A percentile compares a stretch with the other conserved stretches of the same genome.
phyloP scores from a whole-genome alignment of 768 basidiomycete genomes.

The Pleurotus djamor region DNA sequence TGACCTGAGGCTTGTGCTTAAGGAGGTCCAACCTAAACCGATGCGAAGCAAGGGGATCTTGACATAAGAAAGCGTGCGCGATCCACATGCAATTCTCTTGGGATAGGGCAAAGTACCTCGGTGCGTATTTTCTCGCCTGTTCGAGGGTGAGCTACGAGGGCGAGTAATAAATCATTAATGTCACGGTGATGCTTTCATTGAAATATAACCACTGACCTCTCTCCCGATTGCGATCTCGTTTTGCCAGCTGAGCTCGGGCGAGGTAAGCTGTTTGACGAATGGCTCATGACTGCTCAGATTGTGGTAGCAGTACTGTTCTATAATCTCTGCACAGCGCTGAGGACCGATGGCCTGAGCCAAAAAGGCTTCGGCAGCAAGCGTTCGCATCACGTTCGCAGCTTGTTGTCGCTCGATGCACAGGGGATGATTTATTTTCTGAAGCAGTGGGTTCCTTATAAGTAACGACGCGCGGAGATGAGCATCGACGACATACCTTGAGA shows the following conservation, averaged over 20 bases:
- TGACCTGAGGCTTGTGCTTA: conserved; percentile 18
- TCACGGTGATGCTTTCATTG: background rate
- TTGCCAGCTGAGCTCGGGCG: conserved; percentile 23
- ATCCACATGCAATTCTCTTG: conserved; percentile 21
- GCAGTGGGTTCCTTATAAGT: background rate
- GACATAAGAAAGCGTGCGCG: conserved; percentile 15
- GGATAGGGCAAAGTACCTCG: conserved; percentile 23
- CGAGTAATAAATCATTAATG: background rate
- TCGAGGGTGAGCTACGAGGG: conserved; percentile 11
- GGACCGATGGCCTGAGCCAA: conserved; percentile 17
- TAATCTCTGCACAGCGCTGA: conserved; percentile 18
- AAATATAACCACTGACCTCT: conserved; percentile 5
- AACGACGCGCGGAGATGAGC: background rate
- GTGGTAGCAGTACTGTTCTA: conserved; percentile 19
- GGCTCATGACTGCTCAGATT: conserved; percentile 20
- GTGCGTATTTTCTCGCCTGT: conserved; percentile 17
- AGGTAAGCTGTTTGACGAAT: conserved; percentile 14
- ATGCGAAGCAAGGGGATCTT: conserved; percentile 14
- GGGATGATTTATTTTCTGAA: conserved; percentile 18
- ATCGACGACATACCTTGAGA: conserved; percentile 16
- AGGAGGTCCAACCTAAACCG: conserved; percentile 13
- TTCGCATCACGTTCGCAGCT: conserved; percentile 15
- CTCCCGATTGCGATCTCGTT: conserved; percentile 10
- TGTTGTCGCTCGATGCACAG: conserved; percentile 20
- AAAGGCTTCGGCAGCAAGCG: conserved; percentile 17